Evolutionary conservation across 768 basidiomycete genomes (phyloP).

Genomic region (Suillus ampliporus): DNA sequence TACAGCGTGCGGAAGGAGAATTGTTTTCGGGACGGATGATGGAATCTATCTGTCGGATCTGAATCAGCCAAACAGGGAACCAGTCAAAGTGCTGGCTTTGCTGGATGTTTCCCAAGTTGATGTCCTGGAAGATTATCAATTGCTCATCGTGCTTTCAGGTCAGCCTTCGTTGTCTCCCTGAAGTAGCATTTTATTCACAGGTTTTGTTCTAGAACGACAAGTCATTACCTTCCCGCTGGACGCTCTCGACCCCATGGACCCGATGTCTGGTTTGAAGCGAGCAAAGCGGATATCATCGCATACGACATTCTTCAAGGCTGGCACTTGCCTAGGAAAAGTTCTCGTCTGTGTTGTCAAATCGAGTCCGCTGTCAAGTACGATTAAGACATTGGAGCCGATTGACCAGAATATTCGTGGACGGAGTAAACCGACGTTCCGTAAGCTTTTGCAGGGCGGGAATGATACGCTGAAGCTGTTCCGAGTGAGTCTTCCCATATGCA

Average conservation of each 20-base stretch:
- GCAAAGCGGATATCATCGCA: slow-evolving; percentile 96
- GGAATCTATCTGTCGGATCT: slow-evolving; percentile 96
- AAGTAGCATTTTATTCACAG: slow-evolving; percentile 6
- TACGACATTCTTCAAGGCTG: slow-evolving; percentile 98
- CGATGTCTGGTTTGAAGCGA: slow-evolving; percentile 87
- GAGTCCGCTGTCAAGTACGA: slow-evolving; percentile 92
- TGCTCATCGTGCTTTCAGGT: slow-evolving; percentile 99
- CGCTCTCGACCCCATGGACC: slow-evolving; percentile 87
- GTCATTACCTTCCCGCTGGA: slow-evolving; percentile 97
- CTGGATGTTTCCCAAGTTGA: slow-evolving; percentile 94
- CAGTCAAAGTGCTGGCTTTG: slow-evolving; percentile 87
- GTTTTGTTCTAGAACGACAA: slow-evolving; percentile 71
- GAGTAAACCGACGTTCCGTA: slow-evolving; percentile 91
- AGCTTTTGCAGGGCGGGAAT: slow-evolving; percentile 91
- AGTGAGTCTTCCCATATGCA: slow-evolving; percentile 46
- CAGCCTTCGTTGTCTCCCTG: slow-evolving; percentile 22
- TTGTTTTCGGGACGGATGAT: slow-evolving; percentile 97
- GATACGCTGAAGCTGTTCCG: slow-evolving; percentile 93
- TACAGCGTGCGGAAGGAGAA: slow-evolving; percentile 77
- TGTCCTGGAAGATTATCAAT: slow-evolving; percentile 93
- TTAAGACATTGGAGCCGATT: slow-evolving; percentile 96
- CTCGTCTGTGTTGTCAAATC: slow-evolving; percentile 98
- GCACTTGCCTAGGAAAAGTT: slow-evolving; percentile 87
- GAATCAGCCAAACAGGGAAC: slow-evolving; percentile 75
- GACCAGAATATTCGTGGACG: slow-evolving; percentile 83